Base-by-base conservation (phyloP, 2,329 filamentous ascomycete genomes). In the Colletotrichum tropicale region DNA sequence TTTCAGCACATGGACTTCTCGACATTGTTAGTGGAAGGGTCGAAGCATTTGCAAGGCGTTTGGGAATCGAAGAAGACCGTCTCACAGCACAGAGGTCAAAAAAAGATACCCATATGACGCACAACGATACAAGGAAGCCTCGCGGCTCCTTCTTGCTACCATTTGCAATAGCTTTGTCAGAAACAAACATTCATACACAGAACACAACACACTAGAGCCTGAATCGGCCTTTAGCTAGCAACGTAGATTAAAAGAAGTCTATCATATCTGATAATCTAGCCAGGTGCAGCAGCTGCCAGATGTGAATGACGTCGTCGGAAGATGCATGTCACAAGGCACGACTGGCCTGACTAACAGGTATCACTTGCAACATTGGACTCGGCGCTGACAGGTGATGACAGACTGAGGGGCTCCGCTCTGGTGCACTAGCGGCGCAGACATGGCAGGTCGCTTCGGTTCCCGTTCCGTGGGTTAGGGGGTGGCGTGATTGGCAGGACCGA, bases 11-110 rank as follows among this genome's bases (percentile, higher is more conserved):
- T n/a, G 48, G 48, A 60, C 38, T 70, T 70, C 66, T 48, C 32
- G 61, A 55, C 74, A 62, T 64, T 52, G 38, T 28, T 56, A 56
- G 71, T 26, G 52, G 74, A 38, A 65, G 34, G 66, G 38, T 70
- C 32, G 66, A 74, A 67, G 66, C 66, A 76, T 66, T 75, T 76
- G 71, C 74, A 66, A 66, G 74, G 74, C 74, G 74, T 76, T 76
- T 75, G 71, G 74, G 74, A 71, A 76, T 76, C 74, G 21, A 75
- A 76, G 71, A 71, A 52, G 58, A 61, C 70, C 65, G 48, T 75
- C 60, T 74, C 13, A 62, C 48, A 62, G 34, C 36, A 70, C 43
- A 69, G 61, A 70, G 71, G 74, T 75, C 71, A 61, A 71, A 62
- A 60, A 60, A 75, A 66, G 74, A 76, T 76, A 76, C 74, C 74